Evolutionary conservation across 495 filamentous ascomycete species (phyloP).

Genomic region (Penicillium odoratum): DNA sequence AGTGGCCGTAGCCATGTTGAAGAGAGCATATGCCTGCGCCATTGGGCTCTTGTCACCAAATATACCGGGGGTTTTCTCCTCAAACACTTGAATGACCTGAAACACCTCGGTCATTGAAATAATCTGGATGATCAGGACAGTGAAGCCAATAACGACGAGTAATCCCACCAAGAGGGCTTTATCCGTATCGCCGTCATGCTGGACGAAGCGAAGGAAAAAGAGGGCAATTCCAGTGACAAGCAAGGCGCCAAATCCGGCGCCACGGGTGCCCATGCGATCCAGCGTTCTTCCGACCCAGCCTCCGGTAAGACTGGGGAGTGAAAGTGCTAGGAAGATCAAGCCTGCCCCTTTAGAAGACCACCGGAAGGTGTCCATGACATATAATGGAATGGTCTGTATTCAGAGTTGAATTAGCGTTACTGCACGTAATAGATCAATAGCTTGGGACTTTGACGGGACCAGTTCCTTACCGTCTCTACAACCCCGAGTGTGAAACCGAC

Average conservation of each 20-base stretch:
- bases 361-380: slow-evolving; percentile 48
- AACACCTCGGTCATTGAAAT: slow-evolving; percentile 38
- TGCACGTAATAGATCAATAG: no score
- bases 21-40: slow-evolving; percentile 61
- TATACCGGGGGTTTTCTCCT: slow-evolving; percentile 32
- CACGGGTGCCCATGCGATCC: slow-evolving; percentile 52
- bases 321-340: slow-evolving; percentile 56
- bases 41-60: slow-evolving; percentile 59
- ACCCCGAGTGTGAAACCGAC: slow-evolving; percentile 26
- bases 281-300: slow-evolving; percentile 48
- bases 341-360: slow-evolving; percentile 60
- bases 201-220: slow-evolving; percentile 51
- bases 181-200: slow-evolving; percentile 27
- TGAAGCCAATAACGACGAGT: slow-evolving; percentile 33
- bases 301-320: slow-evolving; percentile 35
- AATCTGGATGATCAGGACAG: slow-evolving; percentile 34
- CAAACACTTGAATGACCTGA: slow-evolving; percentile 31
- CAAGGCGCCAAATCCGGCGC: slow-evolving; percentile 49
- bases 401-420: no score
- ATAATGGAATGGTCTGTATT: slow-evolving; percentile 41
- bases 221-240: slow-evolving; percentile 47
- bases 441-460: no score
- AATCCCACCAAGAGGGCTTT: slow-evolving; percentile 35
- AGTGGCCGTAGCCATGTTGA: slow-evolving; percentile 57
- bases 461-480: slow-evolving; percentile 33